These are phyloP conservation scores for Phytomonas francai DNA, from an alignment of 208 protist genomes.

Conservation along the genomic window DNA sequence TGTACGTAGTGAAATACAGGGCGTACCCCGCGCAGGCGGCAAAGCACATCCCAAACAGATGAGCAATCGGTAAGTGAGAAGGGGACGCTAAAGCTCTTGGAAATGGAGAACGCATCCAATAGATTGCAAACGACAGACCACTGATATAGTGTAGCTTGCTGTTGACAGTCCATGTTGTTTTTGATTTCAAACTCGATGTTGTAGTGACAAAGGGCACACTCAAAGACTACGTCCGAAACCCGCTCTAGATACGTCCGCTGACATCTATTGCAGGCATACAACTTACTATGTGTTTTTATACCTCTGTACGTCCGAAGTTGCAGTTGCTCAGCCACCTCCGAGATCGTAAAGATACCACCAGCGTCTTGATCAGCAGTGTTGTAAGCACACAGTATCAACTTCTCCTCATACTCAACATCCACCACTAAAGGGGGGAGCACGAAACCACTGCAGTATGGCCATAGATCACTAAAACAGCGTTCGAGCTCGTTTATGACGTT, in stretches of 20 bases:
- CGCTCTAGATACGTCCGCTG: conserved; percentile 28
- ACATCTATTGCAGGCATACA: conserved; percentile 62
- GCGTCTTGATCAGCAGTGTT: conserved; percentile 13
- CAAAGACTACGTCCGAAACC: conserved; percentile 19
- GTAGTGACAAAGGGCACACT: conserved; percentile 64
- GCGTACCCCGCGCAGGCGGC: conserved; percentile 19
- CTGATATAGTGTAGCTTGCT: conserved; percentile 54
- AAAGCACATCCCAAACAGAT: conserved; percentile 25
- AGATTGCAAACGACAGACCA: conserved; percentile 36
- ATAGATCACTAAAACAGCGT: conserved; percentile 34
- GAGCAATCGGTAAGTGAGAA: conserved; percentile 19
- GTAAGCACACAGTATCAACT: conserved; percentile 27
- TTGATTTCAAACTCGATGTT: conserved; percentile 61
- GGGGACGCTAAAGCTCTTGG: conserved; percentile 29
- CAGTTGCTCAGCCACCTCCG: conserved; percentile 27
- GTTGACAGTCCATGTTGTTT: conserved; percentile 29
- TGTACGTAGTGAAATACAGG: conserved; percentile 29
- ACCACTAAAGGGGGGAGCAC: conserved; percentile 23
- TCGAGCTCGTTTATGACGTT: conserved; percentile 7
- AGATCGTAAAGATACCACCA: conserved; percentile 20
- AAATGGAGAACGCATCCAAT: conserved; percentile 46
- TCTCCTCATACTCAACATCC: conserved; percentile 25
- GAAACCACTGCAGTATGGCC: conserved; percentile 44
- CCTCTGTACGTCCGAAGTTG: conserved; percentile 24
- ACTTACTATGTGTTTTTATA: conserved; percentile 13